Base-by-base conservation (phyloP, 2,329 filamentous ascomycete species). In the Pseudocercospora pini-densiflorae region DNA sequence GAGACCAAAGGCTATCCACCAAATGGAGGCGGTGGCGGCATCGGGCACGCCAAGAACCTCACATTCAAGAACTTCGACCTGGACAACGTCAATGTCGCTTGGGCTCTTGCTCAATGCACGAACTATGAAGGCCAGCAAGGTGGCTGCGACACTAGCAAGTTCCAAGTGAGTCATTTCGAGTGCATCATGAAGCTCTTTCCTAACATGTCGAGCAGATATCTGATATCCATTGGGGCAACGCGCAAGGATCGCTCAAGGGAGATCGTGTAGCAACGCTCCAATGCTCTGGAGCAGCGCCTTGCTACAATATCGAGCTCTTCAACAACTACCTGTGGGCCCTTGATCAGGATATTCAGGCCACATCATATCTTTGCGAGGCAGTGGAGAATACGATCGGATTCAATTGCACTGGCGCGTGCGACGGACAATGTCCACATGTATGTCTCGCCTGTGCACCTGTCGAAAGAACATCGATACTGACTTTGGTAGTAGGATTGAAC, bases 11-110 rank as follows among this genome's bases (percentile, higher is more conserved):
- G 84, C 23, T 85, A 82, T 59, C 84, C 85, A 4, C 86, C 85
- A 1, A 88, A 89, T 68, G 86, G 86, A 16, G 86, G 86, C 1
- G 86, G 86, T 8, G 86, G 84, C 19, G 86, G 86, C 3, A 72
- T 83, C 0, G 86, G 86, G 5, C 80, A 76, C 61, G 77, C 77
- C 1, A 71, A 75, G 19, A 79, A 81, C 49, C 74, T 83, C 51
- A 70, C 68, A 12, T 76, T 80, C 63, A 75, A 72, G 24, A 75
- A 83, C 63, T 75, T 75, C 58, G 54, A 66, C 6, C 54, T 76
- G 3, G 49, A 70, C 21, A 68, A 74, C 58, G 70, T 72, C 29
- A 71, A 68, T 8, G 63, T 70, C 2, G 68, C 71, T 8, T 77
- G 73, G 58, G 68, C 70, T 1, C 70, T 77, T 51, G 73, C 72